These are phyloP conservation scores for Torrubiella hemipterigena DNA, from an alignment of 2,329 filamentous ascomycete species.

Conservation along the genomic window DNA sequence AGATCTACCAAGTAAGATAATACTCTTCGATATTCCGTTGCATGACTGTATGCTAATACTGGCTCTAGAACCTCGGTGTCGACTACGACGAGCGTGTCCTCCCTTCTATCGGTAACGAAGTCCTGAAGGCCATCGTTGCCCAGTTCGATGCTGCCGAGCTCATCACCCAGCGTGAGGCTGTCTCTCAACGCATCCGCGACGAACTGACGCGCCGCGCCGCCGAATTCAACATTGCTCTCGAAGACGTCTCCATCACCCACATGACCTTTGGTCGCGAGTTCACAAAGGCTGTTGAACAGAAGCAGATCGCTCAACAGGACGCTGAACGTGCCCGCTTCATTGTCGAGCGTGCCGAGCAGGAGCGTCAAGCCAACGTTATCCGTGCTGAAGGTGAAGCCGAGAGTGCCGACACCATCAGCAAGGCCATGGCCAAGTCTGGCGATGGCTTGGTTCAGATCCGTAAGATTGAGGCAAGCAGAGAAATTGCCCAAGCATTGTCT, in stretches of 20 bases:
- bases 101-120: slow-evolving; percentile 97
- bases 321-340: slow-evolving; percentile 96
- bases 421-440: slow-evolving; percentile 83
- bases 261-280: slow-evolving; percentile 99
- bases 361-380: slow-evolving; percentile 97
- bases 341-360: slow-evolving; percentile 97
- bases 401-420: slow-evolving; percentile 88
- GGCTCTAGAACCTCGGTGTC: slow-evolving; percentile 72
- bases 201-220: slow-evolving; percentile 86
- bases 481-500: slow-evolving; percentile 85
- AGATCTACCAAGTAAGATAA: slow-evolving; percentile 89
- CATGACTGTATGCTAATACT: slow-evolving; percentile 5
- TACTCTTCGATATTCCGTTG: slow-evolving; percentile 1
- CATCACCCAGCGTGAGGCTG: slow-evolving; percentile 96
- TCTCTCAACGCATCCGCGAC: slow-evolving; percentile 83
- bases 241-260: slow-evolving; percentile 98
- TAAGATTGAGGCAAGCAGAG: slow-evolving; percentile 91
- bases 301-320: slow-evolving; percentile 99
- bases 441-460: slow-evolving; percentile 92
- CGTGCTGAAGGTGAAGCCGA: slow-evolving; percentile 96
- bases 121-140: slow-evolving; percentile 94
- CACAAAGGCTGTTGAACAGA: slow-evolving; percentile 97
- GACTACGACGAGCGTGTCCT: slow-evolving; percentile 99
- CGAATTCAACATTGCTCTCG: slow-evolving; percentile 98
- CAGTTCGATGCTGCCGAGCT: slow-evolving; percentile 98